These are phyloP conservation scores for Bullera alba DNA, from an alignment of 768 basidiomycete species.

Conservation along the genomic window DNA sequence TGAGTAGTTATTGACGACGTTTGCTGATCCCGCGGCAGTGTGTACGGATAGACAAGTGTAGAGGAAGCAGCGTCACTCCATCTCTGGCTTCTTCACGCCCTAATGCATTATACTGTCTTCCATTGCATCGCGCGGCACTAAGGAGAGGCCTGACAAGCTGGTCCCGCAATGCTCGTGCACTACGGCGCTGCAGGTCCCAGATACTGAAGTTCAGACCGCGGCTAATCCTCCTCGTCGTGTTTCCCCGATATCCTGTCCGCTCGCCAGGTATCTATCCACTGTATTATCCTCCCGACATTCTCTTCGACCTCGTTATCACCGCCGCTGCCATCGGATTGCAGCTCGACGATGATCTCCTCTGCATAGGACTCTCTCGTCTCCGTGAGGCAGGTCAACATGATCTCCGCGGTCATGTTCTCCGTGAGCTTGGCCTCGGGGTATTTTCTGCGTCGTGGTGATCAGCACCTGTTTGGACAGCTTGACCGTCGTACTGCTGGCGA, in stretches of 20 bases:
- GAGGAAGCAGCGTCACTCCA: neutral
- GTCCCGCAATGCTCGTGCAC: no score
- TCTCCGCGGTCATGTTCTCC: conserved; percentile 97
- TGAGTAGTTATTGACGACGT: conserved; percentile 9
- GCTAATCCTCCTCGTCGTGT: conserved; percentile 9
- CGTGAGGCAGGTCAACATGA: conserved; percentile 84
- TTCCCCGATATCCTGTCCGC: conserved; percentile 36
- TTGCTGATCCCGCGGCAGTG: conserved; percentile 5
- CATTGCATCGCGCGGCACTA: no score
- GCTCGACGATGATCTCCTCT: conserved; percentile 75
- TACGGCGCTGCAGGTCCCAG: neutral
- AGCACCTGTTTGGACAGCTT: neutral
- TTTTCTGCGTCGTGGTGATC: conserved; percentile 51
- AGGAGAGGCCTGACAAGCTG: no score
- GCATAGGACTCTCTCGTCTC: conserved; percentile 84
- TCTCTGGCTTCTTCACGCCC: neutral
- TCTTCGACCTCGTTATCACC: conserved; percentile 71
- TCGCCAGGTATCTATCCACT: conserved; percentile 76
- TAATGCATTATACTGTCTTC: neutral
- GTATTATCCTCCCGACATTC: conserved; percentile 78
- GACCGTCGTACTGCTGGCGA: neutral
- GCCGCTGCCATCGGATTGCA: conserved; percentile 53
- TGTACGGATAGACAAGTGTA: conserved; percentile 9
- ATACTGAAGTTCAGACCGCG: neutral
- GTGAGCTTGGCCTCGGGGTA: conserved; percentile 90